A percentile compares a stretch with the other conserved stretches of the same genome.
phyloP scores from a whole-genome alignment of 129 eudicot genomes.

The Heracleum sosnowskyi region DNA sequence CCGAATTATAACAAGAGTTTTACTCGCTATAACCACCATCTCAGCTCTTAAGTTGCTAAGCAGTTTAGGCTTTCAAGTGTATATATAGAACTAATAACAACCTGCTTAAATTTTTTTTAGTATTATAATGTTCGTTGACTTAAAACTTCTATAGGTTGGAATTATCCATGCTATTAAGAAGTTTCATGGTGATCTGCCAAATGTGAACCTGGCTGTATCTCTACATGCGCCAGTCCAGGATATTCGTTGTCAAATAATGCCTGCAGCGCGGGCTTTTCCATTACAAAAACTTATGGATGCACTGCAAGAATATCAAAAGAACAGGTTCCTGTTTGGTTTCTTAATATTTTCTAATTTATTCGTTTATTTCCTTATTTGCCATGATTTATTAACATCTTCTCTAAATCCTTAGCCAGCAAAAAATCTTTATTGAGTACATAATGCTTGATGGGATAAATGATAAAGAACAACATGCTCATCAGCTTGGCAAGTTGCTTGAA shows the following conservation, averaged over 20 bases:
- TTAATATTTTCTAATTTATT: not conserved
- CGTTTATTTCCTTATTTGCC: not conserved
- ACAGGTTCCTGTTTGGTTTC: constrained; percentile 33
- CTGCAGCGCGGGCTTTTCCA: constrained; percentile 97
- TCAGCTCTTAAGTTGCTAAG: not conserved
- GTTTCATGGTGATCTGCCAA: constrained; percentile 76
- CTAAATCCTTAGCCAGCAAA: constrained; percentile 66
- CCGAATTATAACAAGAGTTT: not conserved
- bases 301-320: constrained; percentile 66
- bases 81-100: not conserved
- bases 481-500: constrained; percentile 80
- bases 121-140: not conserved
- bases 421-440: constrained; percentile 87
- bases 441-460: constrained; percentile 99
- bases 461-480: constrained; percentile 89
- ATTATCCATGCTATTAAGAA: constrained; percentile 83
- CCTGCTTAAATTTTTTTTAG: not conserved
- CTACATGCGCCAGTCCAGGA: constrained; percentile 98
- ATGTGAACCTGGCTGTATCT: constrained; percentile 83
- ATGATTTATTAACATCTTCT: constrained; percentile 20
- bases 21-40: not conserved
- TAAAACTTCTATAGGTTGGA: constrained; percentile 58
- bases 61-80: not conserved
- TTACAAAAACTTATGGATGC: constrained; percentile 84
- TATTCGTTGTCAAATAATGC: constrained; percentile 93